Base-by-base conservation (phyloP, 805 yeast genomes). In the Pichia californica region DNA sequence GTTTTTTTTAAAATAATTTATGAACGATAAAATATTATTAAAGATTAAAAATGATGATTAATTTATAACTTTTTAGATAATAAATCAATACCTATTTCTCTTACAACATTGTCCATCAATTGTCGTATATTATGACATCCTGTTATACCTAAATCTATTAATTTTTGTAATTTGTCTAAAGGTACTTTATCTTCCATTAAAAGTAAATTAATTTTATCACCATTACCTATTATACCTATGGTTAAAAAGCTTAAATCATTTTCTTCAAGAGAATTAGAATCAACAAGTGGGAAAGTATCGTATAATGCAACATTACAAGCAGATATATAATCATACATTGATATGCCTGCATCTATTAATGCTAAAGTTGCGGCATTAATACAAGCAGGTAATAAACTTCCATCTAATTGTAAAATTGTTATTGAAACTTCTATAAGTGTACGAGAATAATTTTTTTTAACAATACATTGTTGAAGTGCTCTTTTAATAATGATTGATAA, bases 281-380 rank as follows among this genome's bases (percentile, higher is more conserved):
- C 99, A 38, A 93, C 68, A 45, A 93, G 66, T 13, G 96, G 88
- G 7, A 70, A 65, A 35, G 76, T 80, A 53, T 87, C 95, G 54
- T 78, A 81, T 18, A 86, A 63, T 0, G 97, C 97, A 5, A 88
- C 84, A 25, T 83, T 74, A 14, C 87, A 75, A 1, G 95, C 79
- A 43, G 88, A 76, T 14, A 91, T 83, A 58, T 87, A 89, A 59
- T 93, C 98, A 57, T 83, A 84, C 83, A 93, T 81, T 5, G 96
- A 83, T 36, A 93, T 81, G 39, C 98, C 98, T 2, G 98, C 97
- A 64, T 93, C 98, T 28, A 93, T 79, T 35, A 93, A 69, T 0
- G 96, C 97, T 53, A 93, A 67, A 1, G 96, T 87, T 34, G 86
- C 76, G 9, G 97, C 86, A 59, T 93, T 93, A 34, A 87, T 72